Percentiles rank a stretch among this genome's conserved stretches.
Conservation (phyloP, 495 filamentous ascomycete genomes). For the Penicillium lividum region DNA sequence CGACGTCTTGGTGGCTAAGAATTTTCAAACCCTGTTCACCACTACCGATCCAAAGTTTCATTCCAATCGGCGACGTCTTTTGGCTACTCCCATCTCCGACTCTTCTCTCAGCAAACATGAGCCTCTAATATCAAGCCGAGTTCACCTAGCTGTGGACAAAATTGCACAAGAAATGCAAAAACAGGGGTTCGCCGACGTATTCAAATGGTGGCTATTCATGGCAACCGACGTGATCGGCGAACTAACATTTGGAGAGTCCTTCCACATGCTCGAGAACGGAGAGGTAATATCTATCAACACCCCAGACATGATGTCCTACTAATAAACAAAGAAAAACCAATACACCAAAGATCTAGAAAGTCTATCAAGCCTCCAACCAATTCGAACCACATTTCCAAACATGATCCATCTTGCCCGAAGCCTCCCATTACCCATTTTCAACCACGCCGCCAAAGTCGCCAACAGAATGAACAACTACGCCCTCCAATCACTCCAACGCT, state of each 20-base stretch:
- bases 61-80: slow-evolving; percentile 30
- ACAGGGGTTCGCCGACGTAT: slow-evolving; percentile 43
- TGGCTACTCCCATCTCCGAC: slow-evolving; percentile 45
- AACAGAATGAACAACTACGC: slow-evolving; percentile 46
- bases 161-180: slow-evolving; percentile 36
- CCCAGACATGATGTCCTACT: no score
- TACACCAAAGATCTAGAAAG: slow-evolving; percentile 41
- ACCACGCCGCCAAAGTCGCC: slow-evolving; percentile 47
- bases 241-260: slow-evolving; percentile 59
- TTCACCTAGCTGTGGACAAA: slow-evolving; percentile 33
- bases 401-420: slow-evolving; percentile 16
- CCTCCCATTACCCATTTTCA: slow-evolving; percentile 21
- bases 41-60: slow-evolving; percentile 35
- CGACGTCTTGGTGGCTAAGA: slow-evolving; percentile 13
- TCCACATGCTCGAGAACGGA: slow-evolving; percentile 54
- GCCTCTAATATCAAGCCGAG: slow-evolving; percentile 28
- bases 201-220: slow-evolving; percentile 60
- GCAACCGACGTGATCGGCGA: slow-evolving; percentile 57
- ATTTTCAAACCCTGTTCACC: slow-evolving; percentile 33
- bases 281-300: slow-evolving; percentile 28
- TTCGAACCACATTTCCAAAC: slow-evolving; percentile 38
- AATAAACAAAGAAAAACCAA: slow-evolving; percentile 36
- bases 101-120: slow-evolving; percentile 26
- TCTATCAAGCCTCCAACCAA: slow-evolving; percentile 26
- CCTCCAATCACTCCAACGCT: slow-evolving; percentile 39